Percentiles rank a stretch among this genome's conserved stretches.
Evolutionary conservation across 129 eudicot species (phyloP).

Genomic region (Artemisia annua): DNA sequence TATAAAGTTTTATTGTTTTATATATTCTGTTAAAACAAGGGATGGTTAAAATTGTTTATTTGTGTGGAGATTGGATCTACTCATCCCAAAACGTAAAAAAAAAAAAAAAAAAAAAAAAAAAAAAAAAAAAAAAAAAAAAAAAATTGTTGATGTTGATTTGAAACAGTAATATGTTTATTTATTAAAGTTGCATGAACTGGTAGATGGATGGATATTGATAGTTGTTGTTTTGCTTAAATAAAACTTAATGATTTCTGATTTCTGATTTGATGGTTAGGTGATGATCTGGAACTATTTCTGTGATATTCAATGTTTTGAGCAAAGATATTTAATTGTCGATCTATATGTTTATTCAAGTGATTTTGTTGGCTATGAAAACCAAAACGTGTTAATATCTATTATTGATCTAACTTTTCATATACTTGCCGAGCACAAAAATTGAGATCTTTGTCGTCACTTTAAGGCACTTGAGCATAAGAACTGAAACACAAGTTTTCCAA

Average conservation of each 20-base stretch:
- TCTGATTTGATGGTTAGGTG: constrained; percentile 37
- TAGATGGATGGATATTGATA: constrained; percentile 28
- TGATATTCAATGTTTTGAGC: constrained; percentile 21
- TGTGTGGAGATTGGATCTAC: constrained; percentile 27
- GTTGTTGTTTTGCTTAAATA: constrained; percentile 16
- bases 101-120: neutral
- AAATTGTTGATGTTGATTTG: neutral
- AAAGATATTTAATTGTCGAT: neutral
- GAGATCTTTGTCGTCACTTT: neutral
- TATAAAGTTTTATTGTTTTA: neutral
- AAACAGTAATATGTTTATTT: constrained; percentile 6
- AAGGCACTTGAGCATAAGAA: neutral
- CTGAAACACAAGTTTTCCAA: neutral
- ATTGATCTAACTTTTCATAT: neutral
- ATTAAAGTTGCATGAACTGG: constrained; percentile 11
- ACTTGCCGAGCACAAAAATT: neutral
- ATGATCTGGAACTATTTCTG: constrained; percentile 28
- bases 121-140: neutral
- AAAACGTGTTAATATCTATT: neutral
- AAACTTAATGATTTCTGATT: constrained; percentile 1
- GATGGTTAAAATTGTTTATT: neutral
- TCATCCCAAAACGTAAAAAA: neutral
- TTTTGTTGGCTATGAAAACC: neutral
- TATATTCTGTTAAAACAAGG: neutral
- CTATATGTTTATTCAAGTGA: constrained; percentile 9